A percentile compares a stretch with the other conserved stretches of the same genome.
These are phyloP conservation scores for Kockovaella imperatae DNA, from an alignment of 768 basidiomycete genomes.

Conservation along the genomic window DNA sequence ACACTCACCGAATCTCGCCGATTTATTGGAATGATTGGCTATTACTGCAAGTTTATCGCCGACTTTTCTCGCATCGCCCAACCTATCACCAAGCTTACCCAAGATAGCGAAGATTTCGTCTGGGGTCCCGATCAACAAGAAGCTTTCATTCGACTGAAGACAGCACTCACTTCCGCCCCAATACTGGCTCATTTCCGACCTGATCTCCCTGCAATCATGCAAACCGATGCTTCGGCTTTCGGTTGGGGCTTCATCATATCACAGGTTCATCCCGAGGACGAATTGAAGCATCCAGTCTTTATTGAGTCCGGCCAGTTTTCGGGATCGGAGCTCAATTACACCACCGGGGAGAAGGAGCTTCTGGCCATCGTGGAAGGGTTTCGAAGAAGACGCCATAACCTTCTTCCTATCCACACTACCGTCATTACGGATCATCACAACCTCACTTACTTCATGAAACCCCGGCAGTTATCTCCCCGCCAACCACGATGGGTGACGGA, in stretches of 20 bases:
- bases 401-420: not conserved
- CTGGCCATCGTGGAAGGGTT: slow-evolving; percentile 13
- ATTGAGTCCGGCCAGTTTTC: slow-evolving; percentile 4
- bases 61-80: slow-evolving; percentile 10
- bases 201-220: not conserved
- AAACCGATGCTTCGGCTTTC: slow-evolving; percentile 6
- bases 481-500: not conserved
- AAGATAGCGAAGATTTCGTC: not conserved
- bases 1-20: slow-evolving; percentile 13
- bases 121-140: slow-evolving; percentile 1
- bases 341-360: slow-evolving; percentile 13
- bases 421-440: not conserved
- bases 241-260: slow-evolving; percentile 8
- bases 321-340: slow-evolving; percentile 7
- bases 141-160: slow-evolving; percentile 8
- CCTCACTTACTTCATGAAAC: no score
- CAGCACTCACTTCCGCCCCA: not conserved
- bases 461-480: no score
- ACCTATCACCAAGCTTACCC: slow-evolving; percentile 2
- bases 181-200: slow-evolving; percentile 6
- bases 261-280: slow-evolving; percentile 1
- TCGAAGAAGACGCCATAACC: slow-evolving; percentile 3
- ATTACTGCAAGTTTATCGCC: slow-evolving; percentile 22
- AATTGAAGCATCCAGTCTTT: slow-evolving; percentile 6
- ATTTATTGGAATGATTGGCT: slow-evolving; percentile 23